Percentiles rank a stretch among this genome's conserved stretches.
These are phyloP conservation scores for Erythrophleum fordii DNA, from an alignment of 306 rosid species.

Conservation along the genomic window DNA sequence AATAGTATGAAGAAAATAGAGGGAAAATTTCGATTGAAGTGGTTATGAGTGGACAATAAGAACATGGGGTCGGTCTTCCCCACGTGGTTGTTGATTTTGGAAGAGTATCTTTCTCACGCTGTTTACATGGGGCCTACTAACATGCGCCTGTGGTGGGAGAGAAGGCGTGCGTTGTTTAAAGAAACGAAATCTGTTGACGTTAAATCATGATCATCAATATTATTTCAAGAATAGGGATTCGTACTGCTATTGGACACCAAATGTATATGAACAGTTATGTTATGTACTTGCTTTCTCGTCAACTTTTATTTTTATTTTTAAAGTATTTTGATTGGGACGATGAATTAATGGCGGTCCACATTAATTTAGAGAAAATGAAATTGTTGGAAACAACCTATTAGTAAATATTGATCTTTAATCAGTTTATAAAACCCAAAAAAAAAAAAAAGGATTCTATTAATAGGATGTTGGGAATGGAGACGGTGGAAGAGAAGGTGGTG, in stretches of 20 bases:
- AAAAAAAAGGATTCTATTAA: too few relatives aligned
- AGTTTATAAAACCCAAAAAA: too few relatives aligned
- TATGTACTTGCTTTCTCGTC: not conserved
- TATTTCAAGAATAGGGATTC: not conserved
- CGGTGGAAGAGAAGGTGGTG: too few relatives aligned
- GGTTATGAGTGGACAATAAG: conserved; percentile 38
- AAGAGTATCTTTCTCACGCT: conserved; percentile 56
- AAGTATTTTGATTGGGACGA: too few relatives aligned
- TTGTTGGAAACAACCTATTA: too few relatives aligned
- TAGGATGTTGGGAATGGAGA: too few relatives aligned
- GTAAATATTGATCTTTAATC: too few relatives aligned
- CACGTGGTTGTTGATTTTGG: conserved; percentile 66
- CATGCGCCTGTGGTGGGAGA: conserved; percentile 47
- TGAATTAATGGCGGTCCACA: not conserved
- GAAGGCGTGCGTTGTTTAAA: conserved; percentile 46
- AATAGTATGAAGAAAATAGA: not conserved
- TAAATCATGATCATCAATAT: not conserved
- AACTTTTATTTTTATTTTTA: not conserved
- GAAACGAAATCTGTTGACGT: conserved; percentile 27
- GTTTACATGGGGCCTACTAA: conserved; percentile 58
- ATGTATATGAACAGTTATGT: not conserved
- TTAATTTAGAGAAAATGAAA: too few relatives aligned
- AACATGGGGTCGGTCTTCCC: conserved; percentile 57
- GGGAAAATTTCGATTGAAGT: conserved; percentile 42
- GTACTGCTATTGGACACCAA: not conserved